A percentile compares a stretch with the other conserved stretches of the same genome.
phyloP scores from a whole-genome alignment of 352 stramenopile species.

The Globisporangium camurandrum region DNA sequence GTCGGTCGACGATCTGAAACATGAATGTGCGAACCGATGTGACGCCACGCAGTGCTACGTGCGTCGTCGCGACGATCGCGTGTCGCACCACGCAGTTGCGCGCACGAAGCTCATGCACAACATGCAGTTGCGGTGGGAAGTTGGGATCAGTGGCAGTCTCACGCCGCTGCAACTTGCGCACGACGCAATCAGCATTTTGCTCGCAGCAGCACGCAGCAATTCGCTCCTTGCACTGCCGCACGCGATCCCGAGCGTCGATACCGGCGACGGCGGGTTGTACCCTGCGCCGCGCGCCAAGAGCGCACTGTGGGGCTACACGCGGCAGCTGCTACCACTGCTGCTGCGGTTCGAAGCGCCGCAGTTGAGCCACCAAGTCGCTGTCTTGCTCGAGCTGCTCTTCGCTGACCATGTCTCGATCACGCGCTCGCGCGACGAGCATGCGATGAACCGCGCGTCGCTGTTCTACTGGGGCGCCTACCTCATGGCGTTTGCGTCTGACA shows the following conservation, averaged over 20 bases:
- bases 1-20: conserved; percentile 44
- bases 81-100: conserved; percentile 18
- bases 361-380: conserved; percentile 44
- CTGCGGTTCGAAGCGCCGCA: conserved; percentile 32
- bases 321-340: conserved; percentile 48
- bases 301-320: conserved; percentile 35
- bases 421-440: conserved; percentile 20
- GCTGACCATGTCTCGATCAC: conserved; percentile 19
- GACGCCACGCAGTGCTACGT: conserved; percentile 26
- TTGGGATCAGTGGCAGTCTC: conserved; percentile 43
- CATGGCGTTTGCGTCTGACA: conserved; percentile 52
- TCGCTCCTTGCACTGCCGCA: conserved; percentile 20
- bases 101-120: conserved; percentile 53
- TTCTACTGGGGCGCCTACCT: conserved; percentile 71
- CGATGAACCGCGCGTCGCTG: conserved; percentile 30
- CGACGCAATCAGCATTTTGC: conserved; percentile 56
- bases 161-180: conserved; percentile 51
- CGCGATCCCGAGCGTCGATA: conserved; percentile 7
- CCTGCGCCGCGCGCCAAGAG: conserved; percentile 47
- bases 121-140: conserved; percentile 72
- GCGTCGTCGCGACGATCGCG: conserved; percentile 23
- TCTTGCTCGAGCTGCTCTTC: conserved; percentile 65
- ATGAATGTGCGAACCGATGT: conserved; percentile 7
- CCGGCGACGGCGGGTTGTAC: conserved; percentile 28
- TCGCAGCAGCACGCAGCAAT: conserved; percentile 60